phyloP scores from a whole-genome alignment of 1,284 basidiomycete species.

The Jaminaea rosea region DNA sequence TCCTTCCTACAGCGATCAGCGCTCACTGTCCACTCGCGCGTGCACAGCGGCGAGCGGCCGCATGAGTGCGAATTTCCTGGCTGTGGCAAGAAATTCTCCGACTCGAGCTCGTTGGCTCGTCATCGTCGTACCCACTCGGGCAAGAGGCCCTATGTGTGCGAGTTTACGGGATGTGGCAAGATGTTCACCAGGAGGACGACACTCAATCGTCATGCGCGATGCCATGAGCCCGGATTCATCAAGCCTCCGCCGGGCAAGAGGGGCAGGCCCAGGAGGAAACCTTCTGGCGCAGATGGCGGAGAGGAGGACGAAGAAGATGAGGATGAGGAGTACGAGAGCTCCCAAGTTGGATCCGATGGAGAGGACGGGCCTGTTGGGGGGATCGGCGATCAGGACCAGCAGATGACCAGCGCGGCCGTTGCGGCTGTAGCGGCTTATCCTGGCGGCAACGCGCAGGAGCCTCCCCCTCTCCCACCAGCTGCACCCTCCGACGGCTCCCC shows the following conservation, averaged over 20 bases:
- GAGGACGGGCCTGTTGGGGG: too few relatives aligned
- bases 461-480: background rate
- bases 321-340: slow-evolving; percentile 1
- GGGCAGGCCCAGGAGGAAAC: background rate
- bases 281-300: slow-evolving; percentile 1
- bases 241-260: slow-evolving; percentile 18
- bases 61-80: slow-evolving; percentile 60
- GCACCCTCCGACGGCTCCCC: too few relatives aligned
- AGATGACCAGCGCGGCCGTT: background rate
- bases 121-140: slow-evolving; percentile 65
- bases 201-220: slow-evolving; percentile 42
- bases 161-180: slow-evolving; percentile 40
- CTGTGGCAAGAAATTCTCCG: slow-evolving; percentile 57
- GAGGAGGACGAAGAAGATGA: background rate
- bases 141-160: slow-evolving; percentile 47
- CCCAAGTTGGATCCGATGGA: background rate
- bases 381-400: background rate
- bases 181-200: slow-evolving; percentile 46
- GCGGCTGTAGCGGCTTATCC: background rate
- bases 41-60: slow-evolving; percentile 80
- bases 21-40: slow-evolving; percentile 71
- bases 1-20: slow-evolving; percentile 40
- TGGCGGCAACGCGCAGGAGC: background rate
- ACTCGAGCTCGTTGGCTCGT: slow-evolving; percentile 55
- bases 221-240: slow-evolving; percentile 35